Base-by-base conservation (phyloP, 768 basidiomycete species). In the Tricholoma sp. region DNA sequence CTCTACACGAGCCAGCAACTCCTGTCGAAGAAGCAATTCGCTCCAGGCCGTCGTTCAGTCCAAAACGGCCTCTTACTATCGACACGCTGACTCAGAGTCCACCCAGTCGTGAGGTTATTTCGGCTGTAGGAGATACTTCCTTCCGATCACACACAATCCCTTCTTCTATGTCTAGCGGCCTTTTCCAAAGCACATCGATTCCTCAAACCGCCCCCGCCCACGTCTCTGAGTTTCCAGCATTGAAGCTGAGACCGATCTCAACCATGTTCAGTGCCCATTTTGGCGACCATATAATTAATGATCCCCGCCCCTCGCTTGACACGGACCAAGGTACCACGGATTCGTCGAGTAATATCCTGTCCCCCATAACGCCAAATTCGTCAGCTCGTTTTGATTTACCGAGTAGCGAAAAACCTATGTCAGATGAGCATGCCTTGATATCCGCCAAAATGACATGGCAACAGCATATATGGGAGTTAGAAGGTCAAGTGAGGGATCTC, bases 221-320 rank as follows among this genome's bases (percentile, higher is more conserved):
- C 46, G 76, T 82, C 8, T 71, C 78, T 0, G 81, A 83, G 52
- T 92, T 91, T 64, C 78, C 85, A 10, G 73, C 80, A 3, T 77
- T 93, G 49, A 84, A 82, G 63, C 71, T 93, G 52, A 81, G 91
- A 14, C 90, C 90, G 2, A 76, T 91, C 16, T 92, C 91, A 19
- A 83, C 84, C 1, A 74, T 86, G 43, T 93, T 93, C 68, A 86
- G 87, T 64, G 73, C 82, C 9, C 83, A 88, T 24, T 88, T 91
- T 63, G 75, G 79, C 8, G 78, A 79, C 29, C 76, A 79, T 50
- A 70, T 82, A 32, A 69, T 78, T 5, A 57, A 64, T 19, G 72
- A 71, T 34, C 66, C 71, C 9, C 70, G 74, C 31, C 68, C 70
- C 5, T 71, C 74, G 8, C 66, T 72, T 16, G 78, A 79, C 34